phyloP scores from a whole-genome alignment of 768 basidiomycete genomes.

The Auricularia heimuer region DNA sequence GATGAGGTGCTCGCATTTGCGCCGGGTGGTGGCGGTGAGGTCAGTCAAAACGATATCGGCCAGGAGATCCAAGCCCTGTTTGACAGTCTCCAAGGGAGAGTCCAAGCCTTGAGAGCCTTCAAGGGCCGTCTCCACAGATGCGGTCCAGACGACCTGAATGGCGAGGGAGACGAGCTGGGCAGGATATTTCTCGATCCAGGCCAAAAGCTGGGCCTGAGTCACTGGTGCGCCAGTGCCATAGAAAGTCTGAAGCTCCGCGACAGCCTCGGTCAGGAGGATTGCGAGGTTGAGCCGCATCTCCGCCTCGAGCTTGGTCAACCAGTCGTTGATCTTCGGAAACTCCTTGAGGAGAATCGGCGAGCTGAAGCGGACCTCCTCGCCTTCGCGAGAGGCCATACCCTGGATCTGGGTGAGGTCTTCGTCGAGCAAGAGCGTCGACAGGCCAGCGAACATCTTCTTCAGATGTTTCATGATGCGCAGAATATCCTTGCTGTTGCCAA shows the following conservation, averaged over 20 bases:
- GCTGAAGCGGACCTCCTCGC: slow-evolving; percentile 83
- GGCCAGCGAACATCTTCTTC: slow-evolving; percentile 99
- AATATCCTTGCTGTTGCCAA: slow-evolving; percentile 99
- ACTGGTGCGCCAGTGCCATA: slow-evolving; percentile 59
- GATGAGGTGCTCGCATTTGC: slow-evolving; percentile 97
- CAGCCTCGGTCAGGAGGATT: slow-evolving; percentile 66
- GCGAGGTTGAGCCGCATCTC: slow-evolving; percentile 92
- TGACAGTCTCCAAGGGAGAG: slow-evolving; percentile 60
- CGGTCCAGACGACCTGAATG: slow-evolving; percentile 90
- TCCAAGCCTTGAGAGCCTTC: slow-evolving; percentile 48
- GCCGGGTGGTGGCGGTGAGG: slow-evolving; percentile 79
- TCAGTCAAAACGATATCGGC: slow-evolving; percentile 94
- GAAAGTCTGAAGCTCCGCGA: slow-evolving; percentile 69
- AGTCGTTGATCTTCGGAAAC: slow-evolving; percentile 97
- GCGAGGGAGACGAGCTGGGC: slow-evolving; percentile 96
- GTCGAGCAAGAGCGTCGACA: slow-evolving; percentile 80
- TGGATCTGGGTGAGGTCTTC: slow-evolving; percentile 81
- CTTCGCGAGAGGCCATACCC: slow-evolving; percentile 92
- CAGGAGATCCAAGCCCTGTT: slow-evolving; percentile 83
- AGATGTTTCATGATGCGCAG: slow-evolving; percentile 97
- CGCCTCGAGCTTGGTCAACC: slow-evolving; percentile 84
- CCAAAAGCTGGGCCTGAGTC: slow-evolving; percentile 59
- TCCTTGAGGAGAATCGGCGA: slow-evolving; percentile 82
- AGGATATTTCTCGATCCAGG: slow-evolving; percentile 90
- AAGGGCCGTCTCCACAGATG: slow-evolving; percentile 64